Percentiles rank a stretch among this genome's conserved stretches.
Evolutionary conservation across 371 early-diverging fungal species (phyloP).

Genomic region (Mucor racemosus): DNA sequence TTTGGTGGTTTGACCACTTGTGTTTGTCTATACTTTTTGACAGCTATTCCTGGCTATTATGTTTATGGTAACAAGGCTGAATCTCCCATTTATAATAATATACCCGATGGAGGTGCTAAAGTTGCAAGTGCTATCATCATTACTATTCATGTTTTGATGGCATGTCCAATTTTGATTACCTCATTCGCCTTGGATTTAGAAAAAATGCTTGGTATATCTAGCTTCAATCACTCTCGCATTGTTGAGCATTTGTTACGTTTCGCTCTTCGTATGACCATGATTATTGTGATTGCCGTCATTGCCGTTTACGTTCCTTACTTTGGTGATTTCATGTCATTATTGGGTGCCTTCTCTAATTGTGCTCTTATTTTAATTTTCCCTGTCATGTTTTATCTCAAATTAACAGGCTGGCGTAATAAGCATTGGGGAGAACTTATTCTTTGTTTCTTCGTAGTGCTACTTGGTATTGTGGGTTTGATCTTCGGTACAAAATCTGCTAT

Average conservation of each 20-base stretch:
- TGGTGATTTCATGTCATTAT: slow-evolving; percentile 73
- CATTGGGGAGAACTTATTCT: slow-evolving; percentile 45
- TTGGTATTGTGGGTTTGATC: slow-evolving; percentile 66
- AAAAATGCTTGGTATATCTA: slow-evolving; percentile 46
- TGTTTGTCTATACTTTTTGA: slow-evolving; percentile 74
- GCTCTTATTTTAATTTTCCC: slow-evolving; percentile 74
- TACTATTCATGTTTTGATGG: slow-evolving; percentile 81
- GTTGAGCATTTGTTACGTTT: slow-evolving; percentile 50
- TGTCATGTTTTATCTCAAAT: slow-evolving; percentile 63
- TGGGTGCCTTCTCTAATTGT: slow-evolving; percentile 72
- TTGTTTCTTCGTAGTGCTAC: slow-evolving; percentile 51
- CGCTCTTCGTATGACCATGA: slow-evolving; percentile 48
- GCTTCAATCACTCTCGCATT: slow-evolving; percentile 30
- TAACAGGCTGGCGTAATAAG: slow-evolving; percentile 60
- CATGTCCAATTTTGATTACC: slow-evolving; percentile 82
- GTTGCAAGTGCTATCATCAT: slow-evolving; percentile 76
- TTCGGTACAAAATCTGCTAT: slow-evolving; percentile 68
- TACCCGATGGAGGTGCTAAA: slow-evolving; percentile 68
- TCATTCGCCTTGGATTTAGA: slow-evolving; percentile 80
- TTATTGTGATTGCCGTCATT: slow-evolving; percentile 52
- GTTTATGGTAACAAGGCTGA: slow-evolving; percentile 75
- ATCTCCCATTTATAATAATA: slow-evolving; percentile 77
- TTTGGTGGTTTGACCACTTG: slow-evolving; percentile 71
- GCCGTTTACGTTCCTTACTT: slow-evolving; percentile 69
- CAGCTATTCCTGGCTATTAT: slow-evolving; percentile 80